phyloP scores from a whole-genome alignment of 306 rosid genomes.

The Potentilla sterilis region DNA sequence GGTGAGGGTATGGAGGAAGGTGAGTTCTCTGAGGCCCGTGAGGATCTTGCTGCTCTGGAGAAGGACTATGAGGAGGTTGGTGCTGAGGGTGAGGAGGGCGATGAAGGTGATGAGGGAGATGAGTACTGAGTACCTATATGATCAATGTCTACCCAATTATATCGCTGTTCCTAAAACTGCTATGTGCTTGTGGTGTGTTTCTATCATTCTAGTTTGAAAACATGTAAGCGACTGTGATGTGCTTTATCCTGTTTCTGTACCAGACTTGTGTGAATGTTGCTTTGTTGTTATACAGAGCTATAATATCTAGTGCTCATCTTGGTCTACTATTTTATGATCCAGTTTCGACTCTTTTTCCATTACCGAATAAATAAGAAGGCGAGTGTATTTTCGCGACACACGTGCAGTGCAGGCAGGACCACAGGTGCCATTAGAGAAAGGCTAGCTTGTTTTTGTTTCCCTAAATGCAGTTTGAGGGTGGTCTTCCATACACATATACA shows the following conservation, averaged over 20 bases:
- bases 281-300: background rate
- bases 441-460: background rate
- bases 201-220: background rate
- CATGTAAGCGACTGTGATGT: background rate
- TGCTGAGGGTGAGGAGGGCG: constrained; percentile 65
- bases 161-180: background rate
- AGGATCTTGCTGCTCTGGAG: constrained; percentile 79
- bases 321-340: background rate
- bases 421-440: constrained; percentile 23
- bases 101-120: constrained; percentile 62
- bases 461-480: constrained; percentile 14
- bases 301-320: background rate
- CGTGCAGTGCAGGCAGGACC: constrained; percentile 20
- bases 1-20: constrained; percentile 94
- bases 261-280: constrained; percentile 29
- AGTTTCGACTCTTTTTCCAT: background rate
- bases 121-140: constrained; percentile 39
- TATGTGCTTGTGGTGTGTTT: background rate
- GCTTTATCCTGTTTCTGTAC: constrained; percentile 13
- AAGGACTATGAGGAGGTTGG: constrained; percentile 83
- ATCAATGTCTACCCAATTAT: background rate
- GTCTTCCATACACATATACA: background rate
- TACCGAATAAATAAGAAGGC: background rate
- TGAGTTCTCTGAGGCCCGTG: constrained; percentile 83
- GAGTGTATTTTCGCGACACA: background rate